Base-by-base conservation (phyloP, 2,329 filamentous ascomycete species). In the Ceratocystis lukuohia region DNA sequence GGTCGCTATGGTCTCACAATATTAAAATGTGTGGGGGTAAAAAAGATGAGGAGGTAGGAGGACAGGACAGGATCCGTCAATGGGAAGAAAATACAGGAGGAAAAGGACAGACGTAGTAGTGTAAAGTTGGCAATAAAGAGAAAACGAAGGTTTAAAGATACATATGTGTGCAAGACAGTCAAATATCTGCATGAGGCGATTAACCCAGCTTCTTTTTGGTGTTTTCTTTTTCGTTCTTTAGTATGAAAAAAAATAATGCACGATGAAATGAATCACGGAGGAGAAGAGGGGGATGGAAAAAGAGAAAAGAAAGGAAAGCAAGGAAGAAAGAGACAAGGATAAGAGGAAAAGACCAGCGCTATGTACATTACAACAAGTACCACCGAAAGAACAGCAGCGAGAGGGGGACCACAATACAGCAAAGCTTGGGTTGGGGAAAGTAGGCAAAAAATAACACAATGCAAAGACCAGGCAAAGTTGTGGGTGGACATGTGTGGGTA, bases 1-100 rank as follows among this genome's bases (percentile, higher is more conserved):
- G 48, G 48, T 53, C 48, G 48, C 48, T 53, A 53, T 53, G 48
- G 48, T 53, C 48, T 53, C 48, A 53, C 48, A 53, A 53, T 53
- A 53, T 25, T 53, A 28, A 53, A 25, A 28, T 53, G 48, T 53
- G 48, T 53, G 48, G 48, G 48, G 48, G 20, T 53, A 53, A 53
- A 53, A 25, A 28, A 41, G 37, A 41, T 41, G 37, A 41, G 37
- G 37, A 41, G 37, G 37, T 10, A 46, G 45, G 46, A 37, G 3
- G 33, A 8, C 33, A 50, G 46, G 46, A 50, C 22, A 10, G 46
- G 10, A 50, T 50, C 48, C 22, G 48, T 53, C 48, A 25, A 22
- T 53, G 48, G 15, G 25, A 17, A 53, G 22, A 53, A 53, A 22
- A 59, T 30, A 50, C n/a, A 50, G 22, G n/a, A n/a, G 46, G 22